A percentile compares a stretch with the other conserved stretches of the same genome.
These are phyloP conservation scores for Didymella pomorum DNA, from an alignment of 2,329 filamentous ascomycete genomes.

Conservation along the genomic window DNA sequence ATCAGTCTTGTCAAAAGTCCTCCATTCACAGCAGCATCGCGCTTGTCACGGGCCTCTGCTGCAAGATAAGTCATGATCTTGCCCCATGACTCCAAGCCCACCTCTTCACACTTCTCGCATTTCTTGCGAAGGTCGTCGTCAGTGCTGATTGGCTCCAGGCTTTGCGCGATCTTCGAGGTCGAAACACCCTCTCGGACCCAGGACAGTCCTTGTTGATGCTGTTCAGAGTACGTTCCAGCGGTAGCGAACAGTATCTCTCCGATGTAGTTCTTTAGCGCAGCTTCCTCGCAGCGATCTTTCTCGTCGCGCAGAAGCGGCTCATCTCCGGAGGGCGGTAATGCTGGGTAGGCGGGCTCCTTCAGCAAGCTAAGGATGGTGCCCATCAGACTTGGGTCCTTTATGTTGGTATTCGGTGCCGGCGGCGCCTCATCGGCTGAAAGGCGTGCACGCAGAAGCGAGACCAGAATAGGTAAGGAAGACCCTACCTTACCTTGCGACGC, in stretches of 20 bases:
- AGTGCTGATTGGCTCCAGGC: constrained; percentile 58
- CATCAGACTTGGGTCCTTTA: constrained; percentile 36
- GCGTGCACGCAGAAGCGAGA: constrained; percentile 83
- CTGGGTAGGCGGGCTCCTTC: constrained; percentile 69
- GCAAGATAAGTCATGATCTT: constrained; percentile 76
- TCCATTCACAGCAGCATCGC: constrained; percentile 32
- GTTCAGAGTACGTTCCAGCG: constrained; percentile 52
- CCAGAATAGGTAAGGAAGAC: constrained; percentile 80
- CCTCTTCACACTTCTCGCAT: constrained; percentile 79
- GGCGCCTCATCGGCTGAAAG: constrained; percentile 63
- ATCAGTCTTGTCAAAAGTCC: constrained; percentile 28
- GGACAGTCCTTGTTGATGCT: constrained; percentile 71
- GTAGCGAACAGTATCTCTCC: constrained; percentile 89
- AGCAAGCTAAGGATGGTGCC: constrained; percentile 47
- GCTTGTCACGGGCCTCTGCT: constrained; percentile 52
- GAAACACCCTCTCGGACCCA: constrained; percentile 89
- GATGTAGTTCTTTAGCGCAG: constrained; percentile 85
- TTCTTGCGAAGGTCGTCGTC: constrained; percentile 60
- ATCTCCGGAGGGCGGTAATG: constrained; percentile 74
- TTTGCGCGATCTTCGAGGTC: constrained; percentile 70
- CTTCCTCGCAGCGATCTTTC: constrained; percentile 80
- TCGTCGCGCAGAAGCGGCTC: constrained; percentile 70
- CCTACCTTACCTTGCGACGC: constrained; percentile 73
- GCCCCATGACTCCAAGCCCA: constrained; percentile 82
- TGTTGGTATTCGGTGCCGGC: constrained; percentile 29